These are phyloP conservation scores for Aspergillus piperis DNA, from an alignment of 2,329 filamentous ascomycete species.

Conservation along the genomic window DNA sequence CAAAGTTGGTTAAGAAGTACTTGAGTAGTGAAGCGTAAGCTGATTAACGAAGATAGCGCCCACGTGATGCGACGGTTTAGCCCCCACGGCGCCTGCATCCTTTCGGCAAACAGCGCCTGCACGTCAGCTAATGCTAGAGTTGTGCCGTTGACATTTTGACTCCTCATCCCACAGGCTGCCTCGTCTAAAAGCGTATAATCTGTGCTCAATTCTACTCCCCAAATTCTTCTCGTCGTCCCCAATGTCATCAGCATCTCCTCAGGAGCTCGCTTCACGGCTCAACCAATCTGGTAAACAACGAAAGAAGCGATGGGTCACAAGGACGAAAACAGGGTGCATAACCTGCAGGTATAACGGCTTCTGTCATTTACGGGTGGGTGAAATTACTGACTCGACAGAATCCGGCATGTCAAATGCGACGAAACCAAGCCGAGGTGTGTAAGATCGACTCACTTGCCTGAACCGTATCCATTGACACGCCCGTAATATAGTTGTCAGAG, in stretches of 20 bases:
- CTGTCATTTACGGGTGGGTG: background rate
- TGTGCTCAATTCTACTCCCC: too few species aligned
- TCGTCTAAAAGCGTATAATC: too few species aligned
- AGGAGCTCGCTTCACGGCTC: background rate
- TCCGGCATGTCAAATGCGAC: constrained; percentile 2
- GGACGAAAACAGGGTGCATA: background rate
- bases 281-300: background rate
- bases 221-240: background rate
- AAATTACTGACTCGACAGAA: background rate
- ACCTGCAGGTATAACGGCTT: background rate
- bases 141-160: too few species aligned
- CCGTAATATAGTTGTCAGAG: background rate
- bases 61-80: too few species aligned
- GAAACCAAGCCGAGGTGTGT: constrained; percentile 4
- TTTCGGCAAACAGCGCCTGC: too few species aligned
- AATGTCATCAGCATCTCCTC: background rate
- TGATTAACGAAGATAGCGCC: too few species aligned
- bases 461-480: too few species aligned
- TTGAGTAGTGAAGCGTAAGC: too few species aligned
- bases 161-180: too few species aligned
- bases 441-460: background rate
- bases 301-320: background rate
- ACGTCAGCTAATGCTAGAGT: too few species aligned
- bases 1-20: too few species aligned
- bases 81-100: too few species aligned